A percentile compares a stretch with the other conserved stretches of the same genome.
These are phyloP conservation scores for Globisporangium iwayamae DNA, from an alignment of 352 stramenopile genomes.

Conservation along the genomic window DNA sequence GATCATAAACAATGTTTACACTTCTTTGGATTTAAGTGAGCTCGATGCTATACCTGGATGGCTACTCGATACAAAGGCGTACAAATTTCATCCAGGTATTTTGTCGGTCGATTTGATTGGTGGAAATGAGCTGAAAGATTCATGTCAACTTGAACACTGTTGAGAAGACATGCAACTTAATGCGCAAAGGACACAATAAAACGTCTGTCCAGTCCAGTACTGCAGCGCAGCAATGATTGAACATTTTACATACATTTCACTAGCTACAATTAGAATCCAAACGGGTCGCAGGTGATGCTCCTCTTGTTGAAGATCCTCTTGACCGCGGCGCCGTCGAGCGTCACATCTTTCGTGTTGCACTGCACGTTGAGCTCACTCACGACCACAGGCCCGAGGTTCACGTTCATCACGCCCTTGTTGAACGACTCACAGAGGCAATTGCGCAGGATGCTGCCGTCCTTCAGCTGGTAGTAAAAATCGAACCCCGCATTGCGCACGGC, in stretches of 20 bases:
- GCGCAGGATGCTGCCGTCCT: background rate
- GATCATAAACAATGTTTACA: no score
- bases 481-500: background rate
- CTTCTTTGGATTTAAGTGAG: no score
- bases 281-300: background rate
- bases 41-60: no score
- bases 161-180: no score
- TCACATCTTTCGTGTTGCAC: background rate
- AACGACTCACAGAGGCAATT: conserved; percentile 4
- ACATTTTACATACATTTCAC: background rate
- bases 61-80: no score
- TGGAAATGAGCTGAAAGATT: no score
- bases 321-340: background rate
- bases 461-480: conserved; percentile 6
- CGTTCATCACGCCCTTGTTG: background rate
- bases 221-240: no score
- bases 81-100: no score
- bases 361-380: background rate
- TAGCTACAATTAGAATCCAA: background rate
- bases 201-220: no score
- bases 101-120: no score
- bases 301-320: background rate
- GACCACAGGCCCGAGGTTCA: background rate
- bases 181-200: no score
- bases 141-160: no score